These are phyloP conservation scores for Solidago caesia DNA, from an alignment of 129 eudicot species.

Conservation along the genomic window DNA sequence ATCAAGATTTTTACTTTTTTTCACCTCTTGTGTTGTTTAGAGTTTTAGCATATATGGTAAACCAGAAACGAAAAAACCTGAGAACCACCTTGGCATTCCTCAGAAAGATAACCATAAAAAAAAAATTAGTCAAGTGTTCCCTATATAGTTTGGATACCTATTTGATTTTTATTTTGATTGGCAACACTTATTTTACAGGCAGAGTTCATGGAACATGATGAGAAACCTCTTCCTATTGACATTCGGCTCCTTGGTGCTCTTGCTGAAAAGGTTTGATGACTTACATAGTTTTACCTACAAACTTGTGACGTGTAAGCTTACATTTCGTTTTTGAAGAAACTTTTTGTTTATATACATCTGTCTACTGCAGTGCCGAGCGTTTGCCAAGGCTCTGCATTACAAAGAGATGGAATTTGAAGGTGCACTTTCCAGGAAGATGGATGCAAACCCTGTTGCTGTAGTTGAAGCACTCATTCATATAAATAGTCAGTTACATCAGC, in stretches of 20 bases:
- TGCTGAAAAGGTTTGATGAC: constrained; percentile 80
- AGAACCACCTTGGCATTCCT: background rate
- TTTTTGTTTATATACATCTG: constrained; percentile 1
- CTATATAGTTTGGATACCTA: background rate
- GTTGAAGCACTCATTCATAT: constrained; percentile 98
- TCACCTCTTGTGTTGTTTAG: background rate
- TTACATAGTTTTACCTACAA: constrained; percentile 11
- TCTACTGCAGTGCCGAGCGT: constrained; percentile 87
- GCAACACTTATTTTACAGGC: constrained; percentile 56
- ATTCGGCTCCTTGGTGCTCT: constrained; percentile 99
- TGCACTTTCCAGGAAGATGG: constrained; percentile 87
- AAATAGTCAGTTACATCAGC: constrained; percentile 96
- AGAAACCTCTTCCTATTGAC: constrained; percentile 94
- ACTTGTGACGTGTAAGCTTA: constrained; percentile 14
- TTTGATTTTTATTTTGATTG: constrained; percentile 11
- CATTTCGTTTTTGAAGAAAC: constrained; percentile 1
- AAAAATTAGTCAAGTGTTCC: background rate
- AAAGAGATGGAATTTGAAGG: constrained; percentile 99
- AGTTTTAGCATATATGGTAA: background rate
- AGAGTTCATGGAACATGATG: constrained; percentile 99
- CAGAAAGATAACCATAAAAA: constrained; percentile 9
- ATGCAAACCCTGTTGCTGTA: constrained; percentile 93
- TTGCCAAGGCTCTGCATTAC: constrained; percentile 98
- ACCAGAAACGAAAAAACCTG: background rate
- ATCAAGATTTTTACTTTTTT: background rate